A percentile compares a stretch with the other conserved stretches of the same genome.
Conservation (phyloP, 805 yeast genomes). For the Candida endomychidarum region DNA sequence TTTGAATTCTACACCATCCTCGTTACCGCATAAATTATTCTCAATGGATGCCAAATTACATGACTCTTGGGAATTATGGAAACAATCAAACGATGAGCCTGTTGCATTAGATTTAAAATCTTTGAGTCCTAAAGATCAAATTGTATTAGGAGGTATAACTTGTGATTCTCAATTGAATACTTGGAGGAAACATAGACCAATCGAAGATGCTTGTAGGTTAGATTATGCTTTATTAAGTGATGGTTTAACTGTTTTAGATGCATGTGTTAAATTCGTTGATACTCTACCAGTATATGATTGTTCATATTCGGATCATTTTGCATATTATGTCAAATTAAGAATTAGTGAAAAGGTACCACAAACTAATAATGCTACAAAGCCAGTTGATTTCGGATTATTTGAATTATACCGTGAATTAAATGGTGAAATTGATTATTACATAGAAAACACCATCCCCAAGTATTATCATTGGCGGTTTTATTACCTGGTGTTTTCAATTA, state of each 20-base stretch:
- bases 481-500: constrained; percentile 61
- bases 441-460: constrained; percentile 47
- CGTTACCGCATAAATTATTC: constrained; percentile 75
- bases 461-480: constrained; percentile 64
- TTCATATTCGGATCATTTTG: constrained; percentile 92
- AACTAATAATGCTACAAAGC: neutral
- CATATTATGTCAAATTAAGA: constrained; percentile 46
- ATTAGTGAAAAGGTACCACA: constrained; percentile 15
- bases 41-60: constrained; percentile 64
- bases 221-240: constrained; percentile 86
- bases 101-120: constrained; percentile 18
- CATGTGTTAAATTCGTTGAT: constrained; percentile 75
- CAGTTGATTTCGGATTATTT: constrained; percentile 8
- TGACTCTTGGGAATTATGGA: constrained; percentile 80
- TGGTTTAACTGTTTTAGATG: constrained; percentile 52
- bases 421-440: constrained; percentile 40
- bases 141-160: constrained; percentile 75
- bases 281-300: constrained; percentile 52
- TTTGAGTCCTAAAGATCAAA: constrained; percentile 50
- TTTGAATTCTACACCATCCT: constrained; percentile 83
- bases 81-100: constrained; percentile 20
- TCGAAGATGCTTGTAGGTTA: constrained; percentile 77
- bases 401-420: constrained; percentile 8
- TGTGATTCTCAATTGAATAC: constrained; percentile 87
- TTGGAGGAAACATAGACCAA: constrained; percentile 63